Conservation (phyloP, 176 grass and related monocot genomes). For the Carex littledalei region DNA sequence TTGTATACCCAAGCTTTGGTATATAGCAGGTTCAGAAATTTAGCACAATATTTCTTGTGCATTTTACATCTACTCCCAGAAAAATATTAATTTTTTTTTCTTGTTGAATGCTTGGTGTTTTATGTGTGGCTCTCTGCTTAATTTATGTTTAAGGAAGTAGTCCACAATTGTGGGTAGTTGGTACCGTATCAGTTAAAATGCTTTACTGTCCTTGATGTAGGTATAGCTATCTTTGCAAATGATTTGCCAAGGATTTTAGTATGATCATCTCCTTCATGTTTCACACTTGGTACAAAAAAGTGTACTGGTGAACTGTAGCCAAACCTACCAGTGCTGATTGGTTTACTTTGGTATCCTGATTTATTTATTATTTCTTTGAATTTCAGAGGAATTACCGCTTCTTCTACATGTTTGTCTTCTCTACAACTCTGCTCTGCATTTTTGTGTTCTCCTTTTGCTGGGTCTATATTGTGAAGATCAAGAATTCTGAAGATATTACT, state of each 20-base stretch:
- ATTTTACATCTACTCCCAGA: not conserved
- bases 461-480: constrained; percentile 87
- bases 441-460: constrained; percentile 89
- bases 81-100: not conserved
- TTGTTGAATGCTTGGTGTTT: not conserved
- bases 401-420: constrained; percentile 99
- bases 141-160: not conserved
- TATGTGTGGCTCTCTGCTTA: not conserved
- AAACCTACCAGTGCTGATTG: not conserved
- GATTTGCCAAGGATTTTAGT: not conserved
- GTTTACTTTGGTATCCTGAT: not conserved
- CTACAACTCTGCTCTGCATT: constrained; percentile 71
- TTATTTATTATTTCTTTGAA: constrained; percentile 12
- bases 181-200: not conserved
- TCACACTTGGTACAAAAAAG: not conserved
- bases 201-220: not conserved
- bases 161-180: not conserved
- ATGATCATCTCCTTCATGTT: not conserved
- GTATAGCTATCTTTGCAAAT: too few relatives aligned
- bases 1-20: not conserved
- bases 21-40: not conserved
- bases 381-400: constrained; percentile 92
- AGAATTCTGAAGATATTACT: constrained; percentile 49
- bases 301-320: not conserved
- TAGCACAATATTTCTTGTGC: not conserved